phyloP scores from a whole-genome alignment of 108 stramenopile species.

The Skeletonema costatum region DNA sequence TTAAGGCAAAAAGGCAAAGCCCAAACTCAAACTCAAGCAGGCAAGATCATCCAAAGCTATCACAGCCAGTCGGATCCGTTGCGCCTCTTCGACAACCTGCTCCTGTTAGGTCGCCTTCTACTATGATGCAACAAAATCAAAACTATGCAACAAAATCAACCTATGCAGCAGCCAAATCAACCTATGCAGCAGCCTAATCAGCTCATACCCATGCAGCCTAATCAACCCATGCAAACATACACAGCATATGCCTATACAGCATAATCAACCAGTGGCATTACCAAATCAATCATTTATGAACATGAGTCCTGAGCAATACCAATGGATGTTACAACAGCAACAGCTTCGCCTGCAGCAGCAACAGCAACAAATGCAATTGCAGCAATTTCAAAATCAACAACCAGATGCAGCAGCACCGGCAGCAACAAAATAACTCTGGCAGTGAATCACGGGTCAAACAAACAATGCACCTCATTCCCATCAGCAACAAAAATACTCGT shows the following conservation, averaged over 20 bases:
- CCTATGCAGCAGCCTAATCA: background rate
- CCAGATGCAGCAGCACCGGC: background rate
- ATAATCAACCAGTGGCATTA: background rate
- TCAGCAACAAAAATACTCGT: background rate
- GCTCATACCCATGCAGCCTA: background rate
- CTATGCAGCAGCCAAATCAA: background rate
- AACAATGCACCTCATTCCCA: background rate
- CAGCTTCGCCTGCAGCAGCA: background rate
- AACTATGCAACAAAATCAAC: background rate
- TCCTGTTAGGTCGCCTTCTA: background rate
- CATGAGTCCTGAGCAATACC: background rate
- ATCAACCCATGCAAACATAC: background rate
- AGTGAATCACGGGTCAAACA: background rate
- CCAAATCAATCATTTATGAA: background rate
- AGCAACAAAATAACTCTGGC: background rate
- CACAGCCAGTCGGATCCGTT: background rate
- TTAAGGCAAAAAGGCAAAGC: background rate
- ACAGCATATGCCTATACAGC: background rate
- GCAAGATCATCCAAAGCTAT: background rate
- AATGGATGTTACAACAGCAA: constrained; percentile 2
- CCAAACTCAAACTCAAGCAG: background rate
- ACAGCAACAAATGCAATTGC: constrained; percentile 1
- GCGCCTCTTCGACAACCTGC: background rate
- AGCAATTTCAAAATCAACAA: background rate
- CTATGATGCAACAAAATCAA: background rate